Evolutionary conservation across 2,329 filamentous ascomycete species (phyloP).

Genomic region (Diaporthe destruens): DNA sequence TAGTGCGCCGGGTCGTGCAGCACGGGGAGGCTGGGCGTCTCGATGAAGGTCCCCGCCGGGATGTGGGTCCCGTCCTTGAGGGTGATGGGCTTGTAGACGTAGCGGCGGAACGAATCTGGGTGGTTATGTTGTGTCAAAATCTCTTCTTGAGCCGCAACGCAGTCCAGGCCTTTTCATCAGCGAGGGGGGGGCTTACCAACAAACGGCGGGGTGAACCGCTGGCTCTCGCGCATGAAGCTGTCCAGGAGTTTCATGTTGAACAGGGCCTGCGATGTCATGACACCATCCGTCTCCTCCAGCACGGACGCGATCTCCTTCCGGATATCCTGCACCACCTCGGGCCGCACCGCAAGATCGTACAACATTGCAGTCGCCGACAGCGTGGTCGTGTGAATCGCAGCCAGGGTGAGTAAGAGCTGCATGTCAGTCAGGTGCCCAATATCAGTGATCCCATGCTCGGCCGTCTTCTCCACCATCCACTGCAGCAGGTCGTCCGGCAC

Average conservation of each 20-base stretch:
- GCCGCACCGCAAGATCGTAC: constrained; percentile 61
- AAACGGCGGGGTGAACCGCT: constrained; percentile 38
- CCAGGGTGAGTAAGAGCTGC: constrained; percentile 56
- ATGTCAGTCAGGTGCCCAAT: constrained; percentile 53
- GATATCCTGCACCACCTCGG: constrained; percentile 62
- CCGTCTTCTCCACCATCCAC: constrained; percentile 51
- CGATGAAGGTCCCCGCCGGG: constrained; percentile 53
- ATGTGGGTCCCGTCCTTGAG: constrained; percentile 64
- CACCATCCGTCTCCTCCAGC: constrained; percentile 47
- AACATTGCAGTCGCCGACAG: constrained; percentile 58
- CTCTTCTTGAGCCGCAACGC: too few species aligned
- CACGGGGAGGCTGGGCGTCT: constrained; percentile 52
- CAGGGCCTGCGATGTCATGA: constrained; percentile 41
- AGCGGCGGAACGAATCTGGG: constrained; percentile 59
- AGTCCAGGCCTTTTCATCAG: too few species aligned
- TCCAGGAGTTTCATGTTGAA: constrained; percentile 43
- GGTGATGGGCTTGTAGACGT: constrained; percentile 60
- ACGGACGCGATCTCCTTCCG: constrained; percentile 60
- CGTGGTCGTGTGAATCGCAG: constrained; percentile 61
- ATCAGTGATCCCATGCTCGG: constrained; percentile 24
- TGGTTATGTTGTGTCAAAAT: too few species aligned
- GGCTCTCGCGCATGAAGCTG: constrained; percentile 42
- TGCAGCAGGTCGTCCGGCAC: constrained; percentile 57
- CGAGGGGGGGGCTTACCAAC: constrained; percentile 49
- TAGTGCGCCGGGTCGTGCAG: constrained; percentile 52